Base-by-base conservation (phyloP, 2,329 filamentous ascomycete genomes). In the Coniochaeta hoffmannii region DNA sequence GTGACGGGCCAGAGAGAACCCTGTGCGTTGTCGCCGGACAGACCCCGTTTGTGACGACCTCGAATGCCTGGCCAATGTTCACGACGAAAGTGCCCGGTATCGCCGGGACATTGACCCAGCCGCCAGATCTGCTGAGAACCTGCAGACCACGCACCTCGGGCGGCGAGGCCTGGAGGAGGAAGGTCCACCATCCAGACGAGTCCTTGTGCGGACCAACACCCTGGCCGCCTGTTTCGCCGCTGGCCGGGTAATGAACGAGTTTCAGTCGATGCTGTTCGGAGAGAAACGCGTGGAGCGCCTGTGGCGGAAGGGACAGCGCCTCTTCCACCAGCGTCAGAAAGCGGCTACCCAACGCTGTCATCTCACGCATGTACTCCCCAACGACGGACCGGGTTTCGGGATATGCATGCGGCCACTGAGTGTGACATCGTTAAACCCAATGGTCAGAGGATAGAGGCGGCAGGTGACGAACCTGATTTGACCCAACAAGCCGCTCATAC, bases 181-280 rank as follows among this genome's bases (percentile, higher is more conserved):
- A 85, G 0, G 83, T 86, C 71, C 82, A 81, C 80, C 81, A 85
- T 3, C 82, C 82, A 0, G 80, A 83, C 0, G 78, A 84, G 64
- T 83, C 80, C 61, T 85, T 85, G 67, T 85, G 82, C 1, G 82
- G 77, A 0, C 82, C 82, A 1, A 85, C 81, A 1, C 82, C 82
- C 66, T 85, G 81, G 3, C 61, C 50, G 14, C 36, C 53, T 1
- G 55, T 44, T 10, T 61, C 57, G 0, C 54, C 51, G 2, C 58
- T 55, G 0, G 68, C 61, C 0, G 79, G 79, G 54, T 85, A 84
- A 54, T 74, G 76, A 2, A 83, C 71, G 2, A 85, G 68, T 61
- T 85, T 83, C 36, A 86, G 72, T 4, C 83, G 77, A 62, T 86
- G 81, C 57, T 85, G 81, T 36, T 77, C 72, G 0, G 75, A 78